Conservation (phyloP, 371 early-diverging fungal species). For the Mortierella sp. region DNA sequence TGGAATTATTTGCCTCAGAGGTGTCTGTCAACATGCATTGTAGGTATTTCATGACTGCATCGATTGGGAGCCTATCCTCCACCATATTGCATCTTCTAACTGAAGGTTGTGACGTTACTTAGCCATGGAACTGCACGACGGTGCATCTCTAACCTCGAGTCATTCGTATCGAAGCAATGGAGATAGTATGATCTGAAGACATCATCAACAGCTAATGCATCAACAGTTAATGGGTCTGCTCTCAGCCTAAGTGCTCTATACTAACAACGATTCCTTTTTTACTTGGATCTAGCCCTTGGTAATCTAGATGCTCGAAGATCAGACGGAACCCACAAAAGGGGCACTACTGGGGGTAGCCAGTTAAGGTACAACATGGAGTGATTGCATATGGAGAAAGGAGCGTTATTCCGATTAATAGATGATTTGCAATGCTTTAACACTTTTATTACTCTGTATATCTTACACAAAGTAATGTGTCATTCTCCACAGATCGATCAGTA, state of each 20-base stretch:
- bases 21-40: constrained; percentile 27
- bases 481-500: constrained; percentile 40
- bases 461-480: constrained; percentile 38
- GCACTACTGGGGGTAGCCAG: constrained; percentile 44
- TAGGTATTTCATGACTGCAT: background rate
- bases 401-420: background rate
- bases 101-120: background rate
- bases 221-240: no score
- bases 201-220: no score
- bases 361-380: constrained; percentile 32
- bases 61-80: background rate
- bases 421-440: no score
- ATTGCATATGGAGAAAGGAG: background rate
- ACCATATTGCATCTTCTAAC: background rate
- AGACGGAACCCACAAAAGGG: constrained; percentile 40
- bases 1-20: constrained; percentile 44
- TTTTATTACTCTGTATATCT: background rate
- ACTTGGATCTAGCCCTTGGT: constrained; percentile 6
- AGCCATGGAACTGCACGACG: constrained; percentile 34
- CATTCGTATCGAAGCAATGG: constrained; percentile 33
- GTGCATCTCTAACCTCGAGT: constrained; percentile 15
- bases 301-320: constrained; percentile 28
- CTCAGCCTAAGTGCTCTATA: no score
- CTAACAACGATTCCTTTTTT: no score
- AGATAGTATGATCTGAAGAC: constrained; percentile 17